Base-by-base conservation (phyloP, 345 rosid species). In the Balakata baccata region DNA sequence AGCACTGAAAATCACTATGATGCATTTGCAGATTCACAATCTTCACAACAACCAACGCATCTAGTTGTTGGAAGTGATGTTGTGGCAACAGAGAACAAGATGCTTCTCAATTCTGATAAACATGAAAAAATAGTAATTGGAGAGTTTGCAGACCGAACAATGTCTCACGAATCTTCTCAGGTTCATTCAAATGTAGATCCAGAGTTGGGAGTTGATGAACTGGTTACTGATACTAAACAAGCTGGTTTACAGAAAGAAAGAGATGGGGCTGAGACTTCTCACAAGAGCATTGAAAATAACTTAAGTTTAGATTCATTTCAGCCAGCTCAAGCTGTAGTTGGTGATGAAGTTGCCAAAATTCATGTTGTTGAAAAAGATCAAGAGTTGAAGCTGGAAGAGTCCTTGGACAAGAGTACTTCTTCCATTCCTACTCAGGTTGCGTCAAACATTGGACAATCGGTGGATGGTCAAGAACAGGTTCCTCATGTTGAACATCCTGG, bases 1-100 rank as follows among this genome's bases (percentile, higher is more conserved):
- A 69, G 80, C 80, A 80, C 81, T 85, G 86, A 86, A 80, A 77
- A 64, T 73, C 66, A 72, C 70, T 81, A 66, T 71, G 80, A 74
- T 78, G 81, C 72, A 70, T 65, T 64, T 83, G 84, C 85, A 79
- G 92, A 82, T 86, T 54, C 77, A 5, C 58, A 60, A 71, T 18
- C 78, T 67, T 69, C 75, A 14, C 62, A 52, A 67, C 80, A 77
- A 68, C 77, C 34, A 29, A 29, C 34, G 34, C 34, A 76, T 69
- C 82, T 71, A 78, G 56, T 70, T 73, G 72, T 29, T 62, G 74
- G 52, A 25, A 78, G 72, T 63, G 87, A 78, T 69, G 85, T 16
- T 68, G 74, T 69, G 51, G 68, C 60, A 49, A 57, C 64, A 66
- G 71, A 60, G 1, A 45, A 54, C 57, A 77, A 68, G 78, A 72